These are phyloP conservation scores for Dactylellina drechsleri DNA, from an alignment of 2,329 filamentous ascomycete species.

Conservation along the genomic window DNA sequence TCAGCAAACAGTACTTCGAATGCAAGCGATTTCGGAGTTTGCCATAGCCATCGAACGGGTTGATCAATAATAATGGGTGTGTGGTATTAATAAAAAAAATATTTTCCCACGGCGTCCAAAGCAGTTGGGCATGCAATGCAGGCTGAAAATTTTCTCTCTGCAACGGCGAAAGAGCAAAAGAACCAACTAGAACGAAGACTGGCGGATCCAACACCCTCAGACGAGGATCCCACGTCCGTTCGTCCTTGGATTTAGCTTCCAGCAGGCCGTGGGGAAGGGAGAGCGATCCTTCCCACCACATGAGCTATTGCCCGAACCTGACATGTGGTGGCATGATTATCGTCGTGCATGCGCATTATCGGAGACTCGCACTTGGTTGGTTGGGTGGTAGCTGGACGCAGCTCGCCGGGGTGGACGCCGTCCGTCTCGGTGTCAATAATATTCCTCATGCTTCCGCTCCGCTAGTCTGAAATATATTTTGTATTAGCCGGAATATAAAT, in stretches of 20 bases:
- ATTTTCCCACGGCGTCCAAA: not conserved
- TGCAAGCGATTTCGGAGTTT: constrained; percentile 29
- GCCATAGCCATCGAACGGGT: no score
- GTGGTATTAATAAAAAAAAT: no score
- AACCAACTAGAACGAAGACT: constrained; percentile 35
- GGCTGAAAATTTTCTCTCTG: not conserved
- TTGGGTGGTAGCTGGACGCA: not conserved
- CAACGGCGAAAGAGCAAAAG: constrained; percentile 5
- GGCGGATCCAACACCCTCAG: not conserved
- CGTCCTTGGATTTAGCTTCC: not conserved
- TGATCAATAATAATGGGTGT: no score
- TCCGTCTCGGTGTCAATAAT: constrained; percentile 26
- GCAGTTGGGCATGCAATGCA: not conserved
- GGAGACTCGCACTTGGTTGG: not conserved
- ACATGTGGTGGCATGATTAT: constrained; percentile 40
- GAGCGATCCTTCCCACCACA: constrained; percentile 6
- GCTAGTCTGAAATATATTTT: not conserved
- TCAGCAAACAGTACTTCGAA: no score
- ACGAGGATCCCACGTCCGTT: not conserved
- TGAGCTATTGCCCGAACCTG: constrained; percentile 6
- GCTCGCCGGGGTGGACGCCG: constrained; percentile 22
- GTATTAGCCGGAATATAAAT: not conserved
- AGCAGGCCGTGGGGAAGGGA: no score
- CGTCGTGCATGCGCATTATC: constrained; percentile 41
- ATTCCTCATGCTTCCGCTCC: no score